Evolutionary conservation across 495 filamentous ascomycete genomes (phyloP).

Genomic region (Xylaria castorea): DNA sequence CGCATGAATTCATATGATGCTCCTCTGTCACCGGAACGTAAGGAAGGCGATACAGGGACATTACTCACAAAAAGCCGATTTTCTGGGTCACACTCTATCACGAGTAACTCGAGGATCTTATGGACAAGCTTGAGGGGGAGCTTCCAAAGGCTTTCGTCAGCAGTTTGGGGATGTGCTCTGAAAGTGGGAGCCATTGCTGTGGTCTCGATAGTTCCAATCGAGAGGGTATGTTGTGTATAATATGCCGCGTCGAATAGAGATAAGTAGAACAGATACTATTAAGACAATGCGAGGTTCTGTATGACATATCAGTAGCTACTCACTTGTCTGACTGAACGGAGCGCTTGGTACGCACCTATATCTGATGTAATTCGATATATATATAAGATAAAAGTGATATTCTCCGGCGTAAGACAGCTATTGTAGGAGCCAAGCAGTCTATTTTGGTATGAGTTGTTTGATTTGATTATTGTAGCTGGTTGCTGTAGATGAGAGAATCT

Average conservation of each 20-base stretch:
- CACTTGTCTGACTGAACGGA: neutral
- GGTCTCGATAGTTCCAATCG: neutral
- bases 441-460: neutral
- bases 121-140: neutral
- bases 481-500: neutral
- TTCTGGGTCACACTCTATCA: neutral
- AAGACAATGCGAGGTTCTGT: neutral
- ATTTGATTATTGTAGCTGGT: neutral
- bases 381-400: too few species aligned
- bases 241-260: too few species aligned
- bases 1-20: neutral
- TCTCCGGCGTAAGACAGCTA: neutral
- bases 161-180: too few species aligned
- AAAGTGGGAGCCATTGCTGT: neutral
- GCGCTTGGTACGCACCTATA: neutral
- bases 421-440: neutral
- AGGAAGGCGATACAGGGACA: neutral
- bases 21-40: neutral
- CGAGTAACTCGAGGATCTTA: neutral
- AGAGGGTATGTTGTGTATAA: neutral
- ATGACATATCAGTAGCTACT: neutral
- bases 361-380: too few species aligned
- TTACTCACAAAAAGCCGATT: neutral
- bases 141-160: too few species aligned
- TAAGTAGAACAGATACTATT: neutral